These are phyloP conservation scores for Blastocystis sp. DNA, from an alignment of 352 stramenopile genomes.

Conservation along the genomic window DNA sequence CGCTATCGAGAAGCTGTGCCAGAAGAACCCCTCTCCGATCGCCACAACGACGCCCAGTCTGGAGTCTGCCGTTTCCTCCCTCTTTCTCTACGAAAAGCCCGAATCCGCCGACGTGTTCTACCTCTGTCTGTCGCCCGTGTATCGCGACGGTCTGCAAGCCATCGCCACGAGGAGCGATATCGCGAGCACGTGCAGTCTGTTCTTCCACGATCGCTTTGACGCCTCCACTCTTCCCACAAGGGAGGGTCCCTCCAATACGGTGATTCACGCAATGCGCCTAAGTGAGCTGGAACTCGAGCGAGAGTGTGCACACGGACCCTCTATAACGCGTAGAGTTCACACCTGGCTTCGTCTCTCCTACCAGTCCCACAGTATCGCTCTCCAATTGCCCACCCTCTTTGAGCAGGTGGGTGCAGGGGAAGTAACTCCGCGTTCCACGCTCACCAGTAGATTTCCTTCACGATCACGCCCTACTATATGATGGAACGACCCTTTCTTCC, in stretches of 20 bases:
- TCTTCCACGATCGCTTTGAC: no score
- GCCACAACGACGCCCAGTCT: background rate
- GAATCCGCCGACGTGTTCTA: background rate
- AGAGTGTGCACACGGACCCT: background rate
- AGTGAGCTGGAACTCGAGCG: background rate
- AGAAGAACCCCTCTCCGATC: background rate
- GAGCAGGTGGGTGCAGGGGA: background rate
- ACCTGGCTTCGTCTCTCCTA: constrained; percentile 15
- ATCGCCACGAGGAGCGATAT: background rate
- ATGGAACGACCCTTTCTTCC: constrained; percentile 60
- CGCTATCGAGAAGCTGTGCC: background rate
- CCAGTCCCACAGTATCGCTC: background rate
- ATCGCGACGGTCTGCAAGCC: background rate
- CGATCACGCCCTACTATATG: background rate
- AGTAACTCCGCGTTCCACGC: background rate
- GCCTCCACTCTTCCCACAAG: no score
- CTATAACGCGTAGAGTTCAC: constrained; percentile 6
- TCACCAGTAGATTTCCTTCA: background rate
- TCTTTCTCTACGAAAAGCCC: constrained; percentile 15
- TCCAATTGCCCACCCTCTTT: background rate
- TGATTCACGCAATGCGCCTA: background rate
- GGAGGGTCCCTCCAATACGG: no score
- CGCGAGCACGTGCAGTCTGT: no score
- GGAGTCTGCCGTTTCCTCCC: background rate
- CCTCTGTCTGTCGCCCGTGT: background rate